These are phyloP conservation scores for Mycena indigotica DNA, from an alignment of 768 basidiomycete species.

Conservation along the genomic window DNA sequence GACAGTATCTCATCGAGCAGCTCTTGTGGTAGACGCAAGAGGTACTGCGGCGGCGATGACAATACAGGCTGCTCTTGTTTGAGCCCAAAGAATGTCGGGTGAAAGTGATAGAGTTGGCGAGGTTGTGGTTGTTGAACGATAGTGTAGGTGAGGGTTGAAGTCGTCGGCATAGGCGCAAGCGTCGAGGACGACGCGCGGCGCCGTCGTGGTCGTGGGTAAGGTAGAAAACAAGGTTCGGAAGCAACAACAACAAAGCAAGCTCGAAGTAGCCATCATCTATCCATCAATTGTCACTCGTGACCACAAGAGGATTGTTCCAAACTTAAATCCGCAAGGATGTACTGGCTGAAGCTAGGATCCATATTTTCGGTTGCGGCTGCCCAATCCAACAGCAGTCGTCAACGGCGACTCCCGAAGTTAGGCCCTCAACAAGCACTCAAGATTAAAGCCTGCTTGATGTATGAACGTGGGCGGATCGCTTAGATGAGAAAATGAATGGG, in stretches of 20 bases:
- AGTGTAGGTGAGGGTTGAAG: not conserved
- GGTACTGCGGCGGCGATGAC: conserved; percentile 9
- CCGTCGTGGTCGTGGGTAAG: not conserved
- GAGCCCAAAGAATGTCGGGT: not conserved
- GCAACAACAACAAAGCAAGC: not conserved
- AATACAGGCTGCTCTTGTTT: not conserved
- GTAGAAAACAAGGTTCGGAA: not conserved
- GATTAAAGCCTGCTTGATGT: no score
- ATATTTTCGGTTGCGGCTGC: no score
- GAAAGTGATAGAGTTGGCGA: not conserved
- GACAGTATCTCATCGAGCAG: conserved; percentile 50
- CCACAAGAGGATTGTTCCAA: conserved; percentile 2
- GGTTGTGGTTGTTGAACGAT: not conserved
- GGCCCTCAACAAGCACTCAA: not conserved
- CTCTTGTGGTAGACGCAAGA: conserved; percentile 47
- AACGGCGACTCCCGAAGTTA: no score
- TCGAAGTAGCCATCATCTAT: not conserved
- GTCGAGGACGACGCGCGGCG: not conserved
- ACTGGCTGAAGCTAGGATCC: no score
- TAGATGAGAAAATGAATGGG: no score
- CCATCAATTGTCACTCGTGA: not conserved
- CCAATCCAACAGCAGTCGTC: no score
- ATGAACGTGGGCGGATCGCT: not conserved
- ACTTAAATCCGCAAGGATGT: not conserved
- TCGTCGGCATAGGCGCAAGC: not conserved